Evolutionary conservation across 306 rosid genomes (phyloP).

Genomic region (Acacia crassicarpa): DNA sequence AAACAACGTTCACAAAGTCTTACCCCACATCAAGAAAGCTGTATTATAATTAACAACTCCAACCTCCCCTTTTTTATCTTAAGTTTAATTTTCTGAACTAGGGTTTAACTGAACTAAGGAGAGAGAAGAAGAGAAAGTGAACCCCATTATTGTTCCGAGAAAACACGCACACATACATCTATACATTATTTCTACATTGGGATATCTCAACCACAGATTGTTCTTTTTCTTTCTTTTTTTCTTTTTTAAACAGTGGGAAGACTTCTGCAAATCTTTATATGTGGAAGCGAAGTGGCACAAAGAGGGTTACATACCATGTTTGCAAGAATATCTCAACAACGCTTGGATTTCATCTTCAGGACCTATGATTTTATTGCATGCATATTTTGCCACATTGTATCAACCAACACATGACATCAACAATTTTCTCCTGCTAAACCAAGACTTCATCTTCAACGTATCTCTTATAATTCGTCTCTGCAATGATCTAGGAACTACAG

Average conservation of each 20-base stretch:
- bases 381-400: slow-evolving; percentile 34
- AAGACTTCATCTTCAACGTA: slow-evolving; percentile 35
- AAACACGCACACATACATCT: no score
- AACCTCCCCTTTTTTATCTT: no score
- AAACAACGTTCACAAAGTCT: slow-evolving; percentile 35
- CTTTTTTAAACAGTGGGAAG: slow-evolving; percentile 46
- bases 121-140: no score
- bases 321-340: slow-evolving; percentile 54
- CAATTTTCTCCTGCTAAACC: slow-evolving; percentile 24
- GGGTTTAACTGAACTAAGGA: no score
- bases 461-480: slow-evolving; percentile 42
- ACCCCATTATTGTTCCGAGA: no score
- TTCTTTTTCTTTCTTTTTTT: no score
- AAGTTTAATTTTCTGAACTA: no score
- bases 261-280: slow-evolving; percentile 51
- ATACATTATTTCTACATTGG: neutral
- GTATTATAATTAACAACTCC: slow-evolving; percentile 24
- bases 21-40: slow-evolving; percentile 42
- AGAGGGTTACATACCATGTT: slow-evolving; percentile 44
- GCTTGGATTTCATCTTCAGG: slow-evolving; percentile 66
- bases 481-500: slow-evolving; percentile 43
- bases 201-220: neutral
- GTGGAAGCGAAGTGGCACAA: slow-evolving; percentile 67
- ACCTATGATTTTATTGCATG: slow-evolving; percentile 41
- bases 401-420: slow-evolving; percentile 12